These are phyloP conservation scores for Ceratobasidium sp. DNA, from an alignment of 1,284 basidiomycete genomes.

Conservation along the genomic window DNA sequence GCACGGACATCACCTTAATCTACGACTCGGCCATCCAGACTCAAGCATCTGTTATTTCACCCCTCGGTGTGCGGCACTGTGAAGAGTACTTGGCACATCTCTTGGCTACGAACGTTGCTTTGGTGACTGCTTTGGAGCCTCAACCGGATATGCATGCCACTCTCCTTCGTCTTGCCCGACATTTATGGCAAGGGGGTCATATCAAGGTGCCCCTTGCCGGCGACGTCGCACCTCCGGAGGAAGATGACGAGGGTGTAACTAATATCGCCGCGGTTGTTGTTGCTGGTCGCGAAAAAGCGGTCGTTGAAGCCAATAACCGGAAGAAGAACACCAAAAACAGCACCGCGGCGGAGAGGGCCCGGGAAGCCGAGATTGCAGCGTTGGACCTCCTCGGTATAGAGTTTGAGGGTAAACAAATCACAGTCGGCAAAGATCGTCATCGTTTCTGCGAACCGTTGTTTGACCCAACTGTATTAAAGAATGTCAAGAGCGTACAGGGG, in stretches of 20 bases:
- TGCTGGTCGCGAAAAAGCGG: constrained; percentile 77
- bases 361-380: constrained; percentile 78
- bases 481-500: constrained; percentile 45
- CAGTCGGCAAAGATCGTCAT: constrained; percentile 85
- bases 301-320: constrained; percentile 80
- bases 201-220: constrained; percentile 74
- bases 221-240: constrained; percentile 62
- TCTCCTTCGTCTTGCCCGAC: constrained; percentile 64
- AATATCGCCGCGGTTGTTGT: constrained; percentile 82
- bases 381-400: constrained; percentile 77
- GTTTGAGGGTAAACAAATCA: constrained; percentile 63
- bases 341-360: constrained; percentile 76
- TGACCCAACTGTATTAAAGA: constrained; percentile 52
- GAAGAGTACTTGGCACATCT: constrained; percentile 75
- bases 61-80: constrained; percentile 76
- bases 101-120: constrained; percentile 63
- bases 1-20: constrained; percentile 78
- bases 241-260: constrained; percentile 81
- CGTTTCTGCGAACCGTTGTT: constrained; percentile 89
- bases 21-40: constrained; percentile 76
- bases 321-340: constrained; percentile 59
- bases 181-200: constrained; percentile 65
- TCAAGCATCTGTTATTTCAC: constrained; percentile 62
- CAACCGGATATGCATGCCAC: constrained; percentile 56
- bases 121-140: constrained; percentile 67